Conservation (phyloP, 2,329 filamentous ascomycete species). For the Sporothrix brunneoviolacea region DNA sequence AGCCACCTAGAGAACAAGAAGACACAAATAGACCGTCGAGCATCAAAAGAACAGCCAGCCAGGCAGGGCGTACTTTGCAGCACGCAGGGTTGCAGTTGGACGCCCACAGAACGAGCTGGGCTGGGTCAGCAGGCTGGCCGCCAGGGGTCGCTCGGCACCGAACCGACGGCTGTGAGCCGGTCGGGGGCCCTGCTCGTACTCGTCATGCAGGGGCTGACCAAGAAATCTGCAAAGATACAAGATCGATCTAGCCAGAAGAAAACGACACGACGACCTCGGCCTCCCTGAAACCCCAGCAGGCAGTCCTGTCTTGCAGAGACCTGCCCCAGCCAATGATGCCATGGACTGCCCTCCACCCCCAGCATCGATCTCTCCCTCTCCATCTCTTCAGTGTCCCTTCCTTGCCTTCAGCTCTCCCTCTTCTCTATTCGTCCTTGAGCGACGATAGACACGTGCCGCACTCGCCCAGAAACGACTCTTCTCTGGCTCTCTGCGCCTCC, state of each 20-base stretch:
- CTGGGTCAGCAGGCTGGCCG: not conserved
- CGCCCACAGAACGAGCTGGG: not conserved
- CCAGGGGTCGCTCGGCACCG: not conserved
- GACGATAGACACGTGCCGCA: slow-evolving; percentile 2
- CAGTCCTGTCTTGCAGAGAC: too few species aligned
- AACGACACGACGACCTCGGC: too few species aligned
- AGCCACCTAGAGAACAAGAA: not conserved
- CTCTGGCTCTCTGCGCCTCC: not conserved
- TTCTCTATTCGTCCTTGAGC: not conserved
- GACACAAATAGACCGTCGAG: not conserved
- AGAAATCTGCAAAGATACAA: too few species aligned
- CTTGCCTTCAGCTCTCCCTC: too few species aligned
- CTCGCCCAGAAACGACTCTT: not conserved
- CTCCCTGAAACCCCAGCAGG: too few species aligned
- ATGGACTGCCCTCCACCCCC: too few species aligned
- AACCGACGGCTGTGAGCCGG: not conserved
- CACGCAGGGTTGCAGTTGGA: not conserved
- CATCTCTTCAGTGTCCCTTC: too few species aligned
- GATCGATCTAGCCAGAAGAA: not conserved
- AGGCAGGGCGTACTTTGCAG: not conserved
- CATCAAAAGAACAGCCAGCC: not conserved
- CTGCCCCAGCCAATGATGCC: too few species aligned
- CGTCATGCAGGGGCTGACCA: too few species aligned
- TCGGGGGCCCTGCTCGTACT: too few species aligned
- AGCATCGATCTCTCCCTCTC: not conserved